Conservation (phyloP, 345 rosid species). For the Pugionium cornutum region DNA sequence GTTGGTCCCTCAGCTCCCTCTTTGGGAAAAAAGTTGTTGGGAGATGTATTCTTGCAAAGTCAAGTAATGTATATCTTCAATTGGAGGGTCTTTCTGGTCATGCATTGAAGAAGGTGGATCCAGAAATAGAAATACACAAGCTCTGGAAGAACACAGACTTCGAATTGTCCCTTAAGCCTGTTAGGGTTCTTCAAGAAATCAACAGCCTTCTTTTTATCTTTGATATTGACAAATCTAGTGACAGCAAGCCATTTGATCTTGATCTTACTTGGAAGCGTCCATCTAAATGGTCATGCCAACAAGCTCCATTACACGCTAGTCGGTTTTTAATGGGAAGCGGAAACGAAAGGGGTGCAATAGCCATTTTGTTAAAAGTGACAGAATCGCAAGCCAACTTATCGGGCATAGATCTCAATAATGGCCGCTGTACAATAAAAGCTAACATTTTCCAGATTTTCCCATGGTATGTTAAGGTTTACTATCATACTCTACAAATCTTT, state of each 20-base stretch:
- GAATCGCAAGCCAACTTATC: constrained; percentile 39
- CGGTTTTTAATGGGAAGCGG: constrained; percentile 98
- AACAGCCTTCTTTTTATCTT: constrained; percentile 54
- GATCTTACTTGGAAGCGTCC: constrained; percentile 76
- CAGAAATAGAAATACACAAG: constrained; percentile 39
- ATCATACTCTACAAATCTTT: constrained; percentile 68
- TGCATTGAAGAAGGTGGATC: constrained; percentile 39
- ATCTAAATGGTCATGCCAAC: constrained; percentile 65
- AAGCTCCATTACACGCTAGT: constrained; percentile 69
- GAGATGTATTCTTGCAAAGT: constrained; percentile 71
- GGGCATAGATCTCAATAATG: constrained; percentile 28
- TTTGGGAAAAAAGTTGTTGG: constrained; percentile 75
- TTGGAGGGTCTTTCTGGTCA: constrained; percentile 56
- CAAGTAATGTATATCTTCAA: constrained; percentile 73
- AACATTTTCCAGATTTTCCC: constrained; percentile 93
- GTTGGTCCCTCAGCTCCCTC: constrained; percentile 81
- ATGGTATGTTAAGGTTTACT: constrained; percentile 91
- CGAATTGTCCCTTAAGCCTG: constrained; percentile 65
- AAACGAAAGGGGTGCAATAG: constrained; percentile 94
- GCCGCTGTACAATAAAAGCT: constrained; percentile 56
- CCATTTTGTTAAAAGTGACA: constrained; percentile 72
- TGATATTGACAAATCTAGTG: constrained; percentile 58
- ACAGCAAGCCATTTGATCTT: constrained; percentile 64
- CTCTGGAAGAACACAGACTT: constrained; percentile 44
- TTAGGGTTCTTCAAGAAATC: constrained; percentile 57